Percentiles rank a stretch among this genome's conserved stretches.
phyloP scores from a whole-genome alignment of 257 asterid genomes.

The Rehmannia glutinosa region DNA sequence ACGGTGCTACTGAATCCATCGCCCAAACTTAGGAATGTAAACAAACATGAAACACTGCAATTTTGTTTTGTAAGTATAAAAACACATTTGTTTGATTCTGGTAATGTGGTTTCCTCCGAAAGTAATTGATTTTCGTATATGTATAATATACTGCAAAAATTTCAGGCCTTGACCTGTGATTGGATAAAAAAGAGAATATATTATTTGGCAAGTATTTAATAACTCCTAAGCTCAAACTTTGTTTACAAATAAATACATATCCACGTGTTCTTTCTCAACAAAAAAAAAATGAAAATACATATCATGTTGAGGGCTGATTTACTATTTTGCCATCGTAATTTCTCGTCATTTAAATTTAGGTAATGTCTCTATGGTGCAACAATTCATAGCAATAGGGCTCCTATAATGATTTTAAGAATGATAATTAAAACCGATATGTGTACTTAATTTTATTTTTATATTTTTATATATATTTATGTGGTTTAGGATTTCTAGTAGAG shows the following conservation, averaged over 20 bases:
- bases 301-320: not conserved
- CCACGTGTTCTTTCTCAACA: no score
- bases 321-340: slow-evolving; percentile 6
- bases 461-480: no score
- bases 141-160: not conserved
- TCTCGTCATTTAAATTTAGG: no score
- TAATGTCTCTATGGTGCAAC: no score
- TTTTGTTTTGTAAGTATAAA: not conserved
- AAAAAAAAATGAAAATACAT: no score
- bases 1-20: slow-evolving; percentile 33
- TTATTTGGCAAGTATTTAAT: not conserved
- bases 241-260: not conserved
- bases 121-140: not conserved
- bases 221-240: not conserved
- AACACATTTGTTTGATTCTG: slow-evolving; percentile 15
- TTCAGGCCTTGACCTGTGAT: slow-evolving; percentile 4
- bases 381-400: no score
- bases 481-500: no score
- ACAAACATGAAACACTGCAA: slow-evolving; percentile 18
- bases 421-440: no score
- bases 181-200: not conserved
- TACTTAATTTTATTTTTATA: no score
- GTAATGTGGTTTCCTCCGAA: slow-evolving; percentile 1
- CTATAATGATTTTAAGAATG: no score
- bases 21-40: slow-evolving; percentile 22